Percentiles rank a stretch among this genome's conserved stretches.
phyloP scores from a whole-genome alignment of 257 asterid species.

The Nicotiana undulata region DNA sequence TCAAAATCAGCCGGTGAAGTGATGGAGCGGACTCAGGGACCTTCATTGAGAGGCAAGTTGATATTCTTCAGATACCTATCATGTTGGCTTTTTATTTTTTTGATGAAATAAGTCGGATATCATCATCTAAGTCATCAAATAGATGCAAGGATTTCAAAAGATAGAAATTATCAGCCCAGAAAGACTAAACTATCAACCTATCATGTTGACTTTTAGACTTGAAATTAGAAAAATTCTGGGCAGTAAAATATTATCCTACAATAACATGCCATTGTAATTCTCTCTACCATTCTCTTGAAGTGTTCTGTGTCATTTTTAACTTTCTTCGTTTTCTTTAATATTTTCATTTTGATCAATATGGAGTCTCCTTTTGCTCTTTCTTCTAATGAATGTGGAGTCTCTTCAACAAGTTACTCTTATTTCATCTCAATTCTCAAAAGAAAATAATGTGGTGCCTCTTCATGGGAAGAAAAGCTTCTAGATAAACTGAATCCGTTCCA shows the following conservation, averaged over 20 bases:
- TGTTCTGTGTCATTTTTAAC: not conserved
- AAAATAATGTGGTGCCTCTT: not conserved
- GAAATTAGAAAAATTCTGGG: not conserved
- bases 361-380: not conserved
- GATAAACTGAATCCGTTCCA: not conserved
- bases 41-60: conserved; percentile 21
- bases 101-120: no score
- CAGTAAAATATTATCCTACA: not conserved
- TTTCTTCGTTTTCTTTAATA: not conserved
- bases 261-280: not conserved
- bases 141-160: no score
- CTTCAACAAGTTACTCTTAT: not conserved
- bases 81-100: not conserved
- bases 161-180: no score
- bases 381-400: not conserved
- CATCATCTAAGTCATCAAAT: no score
- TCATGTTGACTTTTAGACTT: not conserved
- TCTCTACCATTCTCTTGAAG: not conserved
- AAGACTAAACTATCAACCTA: no score
- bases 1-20: conserved; percentile 44
- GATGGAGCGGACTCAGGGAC: conserved; percentile 19
- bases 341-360: not conserved
- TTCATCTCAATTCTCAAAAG: no score
- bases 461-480: not conserved
- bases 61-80: not conserved